Conservation (phyloP, 495 filamentous ascomycete genomes). For the Aspergillus steynii region DNA sequence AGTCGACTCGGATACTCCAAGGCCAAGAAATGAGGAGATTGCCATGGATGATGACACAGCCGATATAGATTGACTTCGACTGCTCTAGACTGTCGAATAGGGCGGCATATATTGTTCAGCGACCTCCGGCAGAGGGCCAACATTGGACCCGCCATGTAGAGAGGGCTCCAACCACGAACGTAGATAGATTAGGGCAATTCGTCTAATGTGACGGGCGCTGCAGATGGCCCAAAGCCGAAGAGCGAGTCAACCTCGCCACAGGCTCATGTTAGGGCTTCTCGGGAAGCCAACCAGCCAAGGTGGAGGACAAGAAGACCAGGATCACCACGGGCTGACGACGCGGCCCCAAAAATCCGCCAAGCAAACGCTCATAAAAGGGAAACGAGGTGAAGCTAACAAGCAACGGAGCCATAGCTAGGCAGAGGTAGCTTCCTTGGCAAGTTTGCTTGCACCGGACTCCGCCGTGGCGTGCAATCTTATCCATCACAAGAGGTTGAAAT, state of each 20-base stretch:
- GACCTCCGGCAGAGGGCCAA: not conserved
- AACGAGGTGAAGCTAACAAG: not conserved
- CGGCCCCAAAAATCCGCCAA: not conserved
- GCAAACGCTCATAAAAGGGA: not conserved
- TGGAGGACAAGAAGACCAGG: not conserved
- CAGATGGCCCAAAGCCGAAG: not conserved
- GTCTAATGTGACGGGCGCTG: not conserved
- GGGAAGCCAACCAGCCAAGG: slow-evolving; percentile 3
- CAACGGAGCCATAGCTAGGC: slow-evolving; percentile 3
- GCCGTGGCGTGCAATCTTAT: slow-evolving; percentile 5
- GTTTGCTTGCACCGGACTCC: not conserved
- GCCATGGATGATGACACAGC: not conserved
- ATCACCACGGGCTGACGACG: slow-evolving; percentile 8
- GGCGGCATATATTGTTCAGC: slow-evolving; percentile 2
- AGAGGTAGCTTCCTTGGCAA: not conserved
- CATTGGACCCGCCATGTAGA: not conserved
- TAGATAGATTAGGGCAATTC: not conserved
- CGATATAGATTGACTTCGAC: not conserved
- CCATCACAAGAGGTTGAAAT: slow-evolving; percentile 2
- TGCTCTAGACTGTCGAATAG: slow-evolving; percentile 8
- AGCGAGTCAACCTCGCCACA: not conserved
- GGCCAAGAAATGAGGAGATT: not conserved
- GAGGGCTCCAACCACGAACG: not conserved
- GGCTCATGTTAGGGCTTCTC: slow-evolving; percentile 3
- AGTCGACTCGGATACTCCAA: not conserved